Evolutionary conservation across 306 rosid species (phyloP), one percentile per base, ranked within the genome.

Genomic region (Nissolia schottii): DNA sequence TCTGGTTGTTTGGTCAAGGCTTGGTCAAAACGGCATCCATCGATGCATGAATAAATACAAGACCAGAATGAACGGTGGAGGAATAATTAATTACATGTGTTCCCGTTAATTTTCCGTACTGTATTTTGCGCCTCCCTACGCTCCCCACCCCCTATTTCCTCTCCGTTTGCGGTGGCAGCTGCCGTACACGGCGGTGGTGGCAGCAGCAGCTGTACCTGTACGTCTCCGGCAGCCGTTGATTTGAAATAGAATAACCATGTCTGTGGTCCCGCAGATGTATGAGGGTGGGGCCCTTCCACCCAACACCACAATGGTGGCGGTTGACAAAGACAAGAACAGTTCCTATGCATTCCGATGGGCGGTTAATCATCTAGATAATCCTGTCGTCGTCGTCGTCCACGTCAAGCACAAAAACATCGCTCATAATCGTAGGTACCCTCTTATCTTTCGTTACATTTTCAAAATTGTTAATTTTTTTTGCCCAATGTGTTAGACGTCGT

Each of bases 311-410:
- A 80, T 84, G 65, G 99, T 91, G 48, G 97, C 99, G 14, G 77
- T 95, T 3, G 96, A 95, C 71, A 88, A 77, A 80, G 93, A 87
- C 82, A 95, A 95, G 85, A 89, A 84, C 83, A 95, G 96, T 67
- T 71, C 70, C 0, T 53, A 84, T 2, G 90, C 97, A 3, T 86
- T 89, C 50, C 89, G 91, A 1, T 91, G 96, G 97, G 99, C 96
- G 6, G 68, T 95, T 28, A 90, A 84, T 71, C 90, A 89, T 79
- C 91, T 89, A 5, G 77, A 76, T 20, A 81, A 80, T 38, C 89
- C 96, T 1, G 12, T 71, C 61, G 41, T 95, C 59, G 58, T 87
- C 24, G 87, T 89, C 3, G 81, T 87, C 71, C 97, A 95, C 48
- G 96, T 94, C 23, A 73, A 77, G 53, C 79, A 76, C 73, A 87